Evolutionary conservation across 163 green algal genomes (phyloP).

Genomic region (Prototheca cutis): DNA sequence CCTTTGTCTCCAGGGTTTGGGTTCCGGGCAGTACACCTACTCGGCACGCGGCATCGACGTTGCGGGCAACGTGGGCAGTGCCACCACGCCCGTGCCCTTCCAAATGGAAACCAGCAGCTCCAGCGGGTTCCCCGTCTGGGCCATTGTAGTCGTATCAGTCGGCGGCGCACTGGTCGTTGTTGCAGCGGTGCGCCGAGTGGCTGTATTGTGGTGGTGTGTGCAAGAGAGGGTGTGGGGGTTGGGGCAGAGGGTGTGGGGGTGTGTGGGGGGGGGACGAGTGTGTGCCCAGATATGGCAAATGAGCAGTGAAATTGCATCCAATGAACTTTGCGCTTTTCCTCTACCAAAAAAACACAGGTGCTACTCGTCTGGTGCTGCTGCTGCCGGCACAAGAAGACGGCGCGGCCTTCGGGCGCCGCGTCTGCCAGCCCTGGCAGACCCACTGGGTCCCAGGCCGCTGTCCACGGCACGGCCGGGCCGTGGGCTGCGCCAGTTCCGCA

Average conservation of each 20-base stretch:
- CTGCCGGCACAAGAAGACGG: no score
- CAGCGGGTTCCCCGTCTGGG: neutral
- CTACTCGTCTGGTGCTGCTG: no score
- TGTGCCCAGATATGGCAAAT: no score
- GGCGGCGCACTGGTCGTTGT: neutral
- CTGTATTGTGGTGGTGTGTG: neutral
- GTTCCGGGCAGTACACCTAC: slow-evolving; percentile 21
- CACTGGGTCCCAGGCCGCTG: no score
- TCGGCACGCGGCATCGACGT: slow-evolving; percentile 11
- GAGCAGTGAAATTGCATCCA: no score
- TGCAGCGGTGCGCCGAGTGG: neutral
- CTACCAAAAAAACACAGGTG: no score
- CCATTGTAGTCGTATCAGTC: neutral
- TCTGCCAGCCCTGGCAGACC: no score
- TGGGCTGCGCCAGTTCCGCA: no score
- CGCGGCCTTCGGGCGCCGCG: no score
- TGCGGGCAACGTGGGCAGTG: slow-evolving; percentile 26
- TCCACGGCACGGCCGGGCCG: no score
- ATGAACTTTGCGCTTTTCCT: no score
- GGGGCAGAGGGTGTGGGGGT: neutral
- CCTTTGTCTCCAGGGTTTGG: slow-evolving; percentile 8
- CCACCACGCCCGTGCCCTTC: slow-evolving; percentile 8
- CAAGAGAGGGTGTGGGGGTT: neutral
- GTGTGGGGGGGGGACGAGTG: no score
- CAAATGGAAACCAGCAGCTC: neutral